Percentiles rank a stretch among this genome's conserved stretches.
These are phyloP conservation scores for Erythrophleum ivorense DNA, from an alignment of 331 rosid genomes.

Conservation along the genomic window DNA sequence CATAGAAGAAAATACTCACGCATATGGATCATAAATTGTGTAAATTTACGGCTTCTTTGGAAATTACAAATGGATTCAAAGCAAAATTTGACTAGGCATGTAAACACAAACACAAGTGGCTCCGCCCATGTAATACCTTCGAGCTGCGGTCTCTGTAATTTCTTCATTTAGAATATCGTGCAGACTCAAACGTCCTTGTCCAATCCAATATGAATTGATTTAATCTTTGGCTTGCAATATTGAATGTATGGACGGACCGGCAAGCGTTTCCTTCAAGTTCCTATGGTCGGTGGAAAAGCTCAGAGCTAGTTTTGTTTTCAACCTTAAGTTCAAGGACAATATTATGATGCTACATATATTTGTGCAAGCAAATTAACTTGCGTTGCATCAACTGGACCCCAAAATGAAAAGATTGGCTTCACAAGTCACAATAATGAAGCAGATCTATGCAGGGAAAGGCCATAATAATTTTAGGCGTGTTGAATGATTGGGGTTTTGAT, in stretches of 20 bases:
- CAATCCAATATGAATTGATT: not conserved
- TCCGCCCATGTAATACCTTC: not conserved
- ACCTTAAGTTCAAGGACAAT: slow-evolving; percentile 28
- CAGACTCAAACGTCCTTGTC: slow-evolving; percentile 27
- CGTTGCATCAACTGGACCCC: slow-evolving; percentile 35
- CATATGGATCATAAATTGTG: not conserved
- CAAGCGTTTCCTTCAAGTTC: slow-evolving; percentile 26
- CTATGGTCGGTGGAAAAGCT: slow-evolving; percentile 37
- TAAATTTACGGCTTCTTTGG: slow-evolving; percentile 22
- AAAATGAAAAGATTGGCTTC: not conserved
- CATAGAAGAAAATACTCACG: slow-evolving; percentile 28
- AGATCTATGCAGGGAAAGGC: slow-evolving; percentile 10
- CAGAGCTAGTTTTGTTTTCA: not conserved
- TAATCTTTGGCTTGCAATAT: not conserved
- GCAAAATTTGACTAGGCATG: slow-evolving; percentile 29
- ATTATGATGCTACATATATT: not conserved
- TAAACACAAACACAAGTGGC: slow-evolving; percentile 26
- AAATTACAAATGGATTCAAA: slow-evolving; percentile 13
- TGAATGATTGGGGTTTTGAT: slow-evolving; percentile 35
- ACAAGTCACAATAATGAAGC: slow-evolving; percentile 4
- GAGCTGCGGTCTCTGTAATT: not conserved
- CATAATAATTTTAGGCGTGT: slow-evolving; percentile 24
- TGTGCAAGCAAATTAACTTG: slow-evolving; percentile 3
- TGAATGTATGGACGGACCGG: not conserved
- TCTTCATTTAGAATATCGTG: not conserved